Conservation (phyloP, 352 stramenopile species). For the Globisporangium paddicum region DNA sequence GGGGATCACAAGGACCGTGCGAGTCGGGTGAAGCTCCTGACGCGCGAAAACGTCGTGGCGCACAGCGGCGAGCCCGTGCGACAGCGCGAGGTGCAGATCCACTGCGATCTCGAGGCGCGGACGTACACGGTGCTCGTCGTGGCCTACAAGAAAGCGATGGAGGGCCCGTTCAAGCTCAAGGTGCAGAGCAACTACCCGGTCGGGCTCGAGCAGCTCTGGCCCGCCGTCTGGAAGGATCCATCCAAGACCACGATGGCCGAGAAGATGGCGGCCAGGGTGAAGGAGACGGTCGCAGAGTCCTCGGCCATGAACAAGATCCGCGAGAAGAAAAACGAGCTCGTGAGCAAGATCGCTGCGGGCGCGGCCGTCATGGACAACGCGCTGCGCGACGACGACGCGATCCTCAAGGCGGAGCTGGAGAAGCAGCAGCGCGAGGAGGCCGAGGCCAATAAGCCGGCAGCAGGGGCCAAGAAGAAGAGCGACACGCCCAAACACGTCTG, state of each 20-base stretch:
- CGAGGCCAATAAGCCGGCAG: constrained; percentile 5
- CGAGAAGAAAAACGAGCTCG: constrained; percentile 73
- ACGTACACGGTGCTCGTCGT: constrained; percentile 88
- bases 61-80: constrained; percentile 73
- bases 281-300: constrained; percentile 60
- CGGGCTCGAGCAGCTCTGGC: constrained; percentile 72
- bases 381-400: constrained; percentile 57
- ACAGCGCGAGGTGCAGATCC: constrained; percentile 68
- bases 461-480: constrained; percentile 27
- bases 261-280: constrained; percentile 60
- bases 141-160: constrained; percentile 86
- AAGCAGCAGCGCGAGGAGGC: constrained; percentile 42
- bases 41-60: constrained; percentile 66
- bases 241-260: constrained; percentile 36
- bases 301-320: constrained; percentile 41
- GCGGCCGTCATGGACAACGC: constrained; percentile 62
- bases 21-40: constrained; percentile 52
- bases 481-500: constrained; percentile 29
- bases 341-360: constrained; percentile 56
- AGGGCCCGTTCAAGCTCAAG: constrained; percentile 85
- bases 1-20: constrained; percentile 47
- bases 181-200: constrained; percentile 87
- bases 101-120: constrained; percentile 66
- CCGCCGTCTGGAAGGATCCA: constrained; percentile 65
- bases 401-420: constrained; percentile 53